These are phyloP conservation scores for carrot (Daucus carota) DNA, from an alignment of 129 eudicot genomes.

Conservation along the genomic window DNA sequence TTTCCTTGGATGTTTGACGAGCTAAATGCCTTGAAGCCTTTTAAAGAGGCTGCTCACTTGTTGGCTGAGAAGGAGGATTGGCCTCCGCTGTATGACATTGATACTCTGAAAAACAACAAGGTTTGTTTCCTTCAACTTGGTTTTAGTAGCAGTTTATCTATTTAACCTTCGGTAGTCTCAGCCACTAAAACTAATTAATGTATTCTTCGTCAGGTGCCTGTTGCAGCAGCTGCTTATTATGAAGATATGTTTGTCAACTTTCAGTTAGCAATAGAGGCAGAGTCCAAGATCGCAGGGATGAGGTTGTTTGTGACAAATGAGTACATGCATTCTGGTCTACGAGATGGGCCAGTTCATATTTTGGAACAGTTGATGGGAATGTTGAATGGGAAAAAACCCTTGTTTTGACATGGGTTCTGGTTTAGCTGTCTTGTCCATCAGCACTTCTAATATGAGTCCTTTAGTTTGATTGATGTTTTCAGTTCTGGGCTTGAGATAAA, in stretches of 20 bases:
- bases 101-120: conserved; percentile 54
- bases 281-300: conserved; percentile 64
- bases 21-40: conserved; percentile 72
- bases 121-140: conserved; percentile 23
- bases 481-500: background rate
- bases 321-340: conserved; percentile 92
- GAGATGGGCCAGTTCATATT: conserved; percentile 60
- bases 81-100: conserved; percentile 78
- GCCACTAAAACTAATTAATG: background rate
- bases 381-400: conserved; percentile 76
- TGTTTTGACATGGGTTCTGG: conserved; percentile 34
- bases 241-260: conserved; percentile 91
- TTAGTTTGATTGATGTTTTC: background rate
- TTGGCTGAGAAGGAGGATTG: conserved; percentile 82
- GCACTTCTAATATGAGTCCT: background rate
- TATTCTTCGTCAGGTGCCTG: conserved; percentile 57
- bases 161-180: background rate
- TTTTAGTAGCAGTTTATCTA: background rate
- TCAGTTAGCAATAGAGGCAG: conserved; percentile 60
- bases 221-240: conserved; percentile 88
- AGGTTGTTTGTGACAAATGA: conserved; percentile 83
- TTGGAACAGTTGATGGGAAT: conserved; percentile 71
- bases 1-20: conserved; percentile 97
- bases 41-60: conserved; percentile 72
- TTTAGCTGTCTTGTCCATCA: background rate